Evolutionary conservation across 176 grass and related monocot species (phyloP), one percentile per base, ranked within the genome.

Genomic region (Luzula sylvatica): DNA sequence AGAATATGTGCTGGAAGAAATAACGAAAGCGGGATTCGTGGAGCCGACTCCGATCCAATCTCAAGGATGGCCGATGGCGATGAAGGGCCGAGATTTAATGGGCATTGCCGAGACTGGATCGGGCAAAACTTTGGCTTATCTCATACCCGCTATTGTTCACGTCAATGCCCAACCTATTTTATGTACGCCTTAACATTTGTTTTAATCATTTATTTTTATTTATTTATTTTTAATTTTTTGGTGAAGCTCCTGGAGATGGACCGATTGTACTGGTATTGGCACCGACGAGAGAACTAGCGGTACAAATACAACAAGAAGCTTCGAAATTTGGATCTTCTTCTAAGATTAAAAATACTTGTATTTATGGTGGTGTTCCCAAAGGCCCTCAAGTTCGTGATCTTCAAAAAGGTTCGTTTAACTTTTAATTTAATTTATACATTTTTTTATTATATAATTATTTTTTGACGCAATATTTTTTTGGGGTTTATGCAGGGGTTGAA

Each of bases 351-450:
- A 98, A 69, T 67, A 98, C 86, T 16, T 98, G 86, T 53, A 92
- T 92, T 65, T 98, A 98, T 78, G 93, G 86, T 75, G 86, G 86
- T 52, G 93, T 98, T 57, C 93, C 93, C 40, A 98, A 92, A 77
- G 93, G 86, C 42, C 86, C 92, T 65, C 92, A 98, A 90, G 86
- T 98, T 75, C 77, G 92, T 16, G 92, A 98, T 82, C 85, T 96
- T 52, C 92, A 90, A 50, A 98, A 90, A 87, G 92, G 92, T 90
- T 40, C 45, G 11, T 41, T 18, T 28, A 47, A 1, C 43, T 55
- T 46, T 50, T 42, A 35, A 9, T 35, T 35, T 7, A 35, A 35
- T 7, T 2, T 35, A 1, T 2, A 35, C 9, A 2, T 35, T 35
- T 32, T 35, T 35, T 35, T 9, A 35, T 32, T 45, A 12, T 61